Percentiles rank a stretch among this genome's conserved stretches.
phyloP scores from a whole-genome alignment of 495 filamentous ascomycete genomes.

The Penicillium maclennaniae region DNA sequence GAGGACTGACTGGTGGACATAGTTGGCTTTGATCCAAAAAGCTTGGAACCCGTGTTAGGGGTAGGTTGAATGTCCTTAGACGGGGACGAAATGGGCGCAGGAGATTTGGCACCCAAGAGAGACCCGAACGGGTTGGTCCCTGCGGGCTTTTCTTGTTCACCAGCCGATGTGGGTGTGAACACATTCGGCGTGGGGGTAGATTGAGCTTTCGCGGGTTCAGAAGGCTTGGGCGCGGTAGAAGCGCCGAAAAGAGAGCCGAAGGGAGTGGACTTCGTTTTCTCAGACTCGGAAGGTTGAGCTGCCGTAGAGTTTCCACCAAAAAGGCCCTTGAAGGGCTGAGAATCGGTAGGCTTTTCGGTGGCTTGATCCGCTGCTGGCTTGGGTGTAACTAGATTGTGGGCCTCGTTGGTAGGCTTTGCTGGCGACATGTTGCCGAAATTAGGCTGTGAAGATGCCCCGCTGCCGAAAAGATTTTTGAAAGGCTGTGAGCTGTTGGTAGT shows the following conservation, averaged over 20 bases:
- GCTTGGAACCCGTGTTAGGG: not conserved
- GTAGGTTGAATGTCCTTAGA: not conserved
- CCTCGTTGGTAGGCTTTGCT: not conserved
- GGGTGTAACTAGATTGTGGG: constrained; percentile 1
- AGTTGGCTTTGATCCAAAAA: constrained; percentile 23
- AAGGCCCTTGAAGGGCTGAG: constrained; percentile 7
- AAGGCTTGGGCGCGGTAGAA: constrained; percentile 2
- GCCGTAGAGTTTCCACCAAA: constrained; percentile 7
- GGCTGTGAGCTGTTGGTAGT: not conserved
- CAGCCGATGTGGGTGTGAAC: constrained; percentile 8
- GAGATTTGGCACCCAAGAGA: constrained; percentile 3
- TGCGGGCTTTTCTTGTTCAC: constrained; percentile 2
- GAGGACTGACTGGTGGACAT: constrained; percentile 12
- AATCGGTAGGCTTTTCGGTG: constrained; percentile 6
- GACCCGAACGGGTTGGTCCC: not conserved
- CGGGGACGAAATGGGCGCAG: not conserved
- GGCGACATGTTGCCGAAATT: not conserved
- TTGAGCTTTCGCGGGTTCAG: not conserved
- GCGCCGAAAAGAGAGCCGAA: constrained; percentile 8
- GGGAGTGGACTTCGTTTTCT: not conserved
- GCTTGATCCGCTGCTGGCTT: constrained; percentile 2
- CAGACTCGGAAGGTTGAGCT: constrained; percentile 1
- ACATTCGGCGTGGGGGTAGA: not conserved
- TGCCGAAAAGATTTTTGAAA: constrained; percentile 6
- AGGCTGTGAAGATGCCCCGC: not conserved